Conservation (phyloP, 163 green algal species). For the Picocystis sp. region DNA sequence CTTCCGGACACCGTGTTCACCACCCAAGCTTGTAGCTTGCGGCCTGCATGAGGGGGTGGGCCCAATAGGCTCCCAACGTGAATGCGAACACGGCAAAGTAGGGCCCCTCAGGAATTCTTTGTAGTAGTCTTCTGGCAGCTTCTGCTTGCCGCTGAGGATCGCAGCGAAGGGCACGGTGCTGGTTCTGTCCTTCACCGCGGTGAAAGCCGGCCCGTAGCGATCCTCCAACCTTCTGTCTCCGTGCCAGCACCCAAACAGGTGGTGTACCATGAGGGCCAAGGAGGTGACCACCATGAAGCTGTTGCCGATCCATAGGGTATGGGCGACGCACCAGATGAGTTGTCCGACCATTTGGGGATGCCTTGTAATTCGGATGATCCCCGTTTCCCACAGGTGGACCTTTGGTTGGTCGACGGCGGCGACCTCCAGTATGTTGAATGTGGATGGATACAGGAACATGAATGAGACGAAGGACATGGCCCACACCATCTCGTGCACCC, state of each 20-base stretch:
- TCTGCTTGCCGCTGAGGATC: slow-evolving; percentile 74
- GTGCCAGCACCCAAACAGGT: slow-evolving; percentile 89
- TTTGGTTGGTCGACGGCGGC: slow-evolving; percentile 28
- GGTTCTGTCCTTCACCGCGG: slow-evolving; percentile 65
- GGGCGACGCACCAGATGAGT: slow-evolving; percentile 74
- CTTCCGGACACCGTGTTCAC: slow-evolving; percentile 21
- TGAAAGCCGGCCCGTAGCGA: slow-evolving; percentile 61
- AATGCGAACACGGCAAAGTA: slow-evolving; percentile 58
- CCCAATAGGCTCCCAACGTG: slow-evolving; percentile 70
- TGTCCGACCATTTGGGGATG: slow-evolving; percentile 73
- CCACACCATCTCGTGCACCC: slow-evolving; percentile 71
- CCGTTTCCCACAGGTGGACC: slow-evolving; percentile 94
- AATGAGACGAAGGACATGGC: slow-evolving; percentile 84
- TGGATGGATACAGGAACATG: slow-evolving; percentile 96
- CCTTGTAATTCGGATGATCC: slow-evolving; percentile 85
- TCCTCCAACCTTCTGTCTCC: slow-evolving; percentile 62
- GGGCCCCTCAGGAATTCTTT: slow-evolving; percentile 77
- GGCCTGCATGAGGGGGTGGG: slow-evolving; percentile 72
- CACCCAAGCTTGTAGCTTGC: slow-evolving; percentile 58
- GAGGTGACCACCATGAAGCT: slow-evolving; percentile 70
- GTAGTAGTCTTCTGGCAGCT: slow-evolving; percentile 79
- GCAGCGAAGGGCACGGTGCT: slow-evolving; percentile 61
- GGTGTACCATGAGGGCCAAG: slow-evolving; percentile 67
- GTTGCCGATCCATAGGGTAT: slow-evolving; percentile 79
- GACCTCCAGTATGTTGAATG: slow-evolving; percentile 95